Base-by-base conservation (phyloP, 345 rosid species). In the Hevea brasiliensis region DNA sequence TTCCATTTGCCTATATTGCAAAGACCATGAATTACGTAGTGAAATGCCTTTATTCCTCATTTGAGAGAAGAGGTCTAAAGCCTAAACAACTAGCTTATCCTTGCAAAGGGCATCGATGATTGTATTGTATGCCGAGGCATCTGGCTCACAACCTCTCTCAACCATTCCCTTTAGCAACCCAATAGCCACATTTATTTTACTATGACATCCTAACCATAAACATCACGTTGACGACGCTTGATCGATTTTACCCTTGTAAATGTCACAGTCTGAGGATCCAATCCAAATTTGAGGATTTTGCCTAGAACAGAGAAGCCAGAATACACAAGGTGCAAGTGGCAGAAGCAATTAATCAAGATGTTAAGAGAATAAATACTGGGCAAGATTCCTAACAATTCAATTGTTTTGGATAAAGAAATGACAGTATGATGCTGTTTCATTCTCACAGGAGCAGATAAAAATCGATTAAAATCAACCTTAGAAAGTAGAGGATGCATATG, bases 261-360 rank as follows among this genome's bases (percentile, higher is more conserved):
- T 21, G 55, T 45, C 4, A 65, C n/a, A 24, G 26, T 4, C 15
- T 48, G 40, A 17, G 17, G 70, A 5, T 65, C 40, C 3, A 40
- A 65, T 24, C 70, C 70, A 18, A 24, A 20, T 17, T 65, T 65
- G 20, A 65, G 24, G 21, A 47, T 47, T 47, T 65, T 47, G 6
- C 56, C 70, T 56, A 48, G 29, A 7, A 65, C 21, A 47, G 40
- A 65, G 13, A 65, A 65, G 3, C 70, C 41, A 15, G 26, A 47
- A 65, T 65, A 20, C n/a, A 47, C 70, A 44, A 1, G 15, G 18
- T 26, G 18, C n/a, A 47, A 14, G 32, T 0, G 56, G 20, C 21
- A 65, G 57, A 65, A 47, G 26, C 56, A 47, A 48, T 48, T 47
- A 45, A 65, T 45, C 53, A 65, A 65, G 51, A 65, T 23, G 27